These are phyloP conservation scores for Ammopiptanthus mongolicus DNA, from an alignment of 306 rosid species.

Conservation along the genomic window DNA sequence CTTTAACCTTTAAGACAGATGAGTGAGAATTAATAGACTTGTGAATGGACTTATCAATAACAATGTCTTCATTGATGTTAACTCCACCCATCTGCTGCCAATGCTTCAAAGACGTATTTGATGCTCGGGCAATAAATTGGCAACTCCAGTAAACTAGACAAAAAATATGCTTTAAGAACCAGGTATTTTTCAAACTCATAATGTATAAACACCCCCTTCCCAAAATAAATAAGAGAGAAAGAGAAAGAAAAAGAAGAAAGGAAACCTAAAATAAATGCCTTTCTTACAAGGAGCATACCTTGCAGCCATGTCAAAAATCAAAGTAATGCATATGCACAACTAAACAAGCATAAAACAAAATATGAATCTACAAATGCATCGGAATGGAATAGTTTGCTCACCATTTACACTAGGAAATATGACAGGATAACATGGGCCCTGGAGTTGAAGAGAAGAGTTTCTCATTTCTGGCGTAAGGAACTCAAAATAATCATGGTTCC, in stretches of 20 bases:
- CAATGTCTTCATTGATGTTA: conserved; percentile 67
- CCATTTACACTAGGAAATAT: conserved; percentile 96
- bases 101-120: conserved; percentile 74
- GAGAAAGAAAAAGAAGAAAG: neutral
- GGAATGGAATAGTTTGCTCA: conserved; percentile 30
- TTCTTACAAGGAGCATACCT: neutral
- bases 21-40: conserved; percentile 75
- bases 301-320: conserved; percentile 1
- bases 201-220: neutral
- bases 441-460: conserved; percentile 90
- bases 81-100: conserved; percentile 98
- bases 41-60: conserved; percentile 86
- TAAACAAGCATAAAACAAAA: neutral
- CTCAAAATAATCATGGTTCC: conserved; percentile 82
- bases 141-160: conserved; percentile 91
- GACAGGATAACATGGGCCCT: conserved; percentile 99
- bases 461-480: conserved; percentile 94
- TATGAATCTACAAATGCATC: neutral
- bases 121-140: conserved; percentile 78
- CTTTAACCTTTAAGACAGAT: conserved; percentile 76
- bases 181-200: neutral
- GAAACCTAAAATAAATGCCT: neutral
- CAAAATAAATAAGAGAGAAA: neutral
- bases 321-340: neutral
- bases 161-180: conserved; percentile 7